Base-by-base conservation (phyloP, 2,329 filamentous ascomycete species). In the Penicillium hesseltinei region DNA sequence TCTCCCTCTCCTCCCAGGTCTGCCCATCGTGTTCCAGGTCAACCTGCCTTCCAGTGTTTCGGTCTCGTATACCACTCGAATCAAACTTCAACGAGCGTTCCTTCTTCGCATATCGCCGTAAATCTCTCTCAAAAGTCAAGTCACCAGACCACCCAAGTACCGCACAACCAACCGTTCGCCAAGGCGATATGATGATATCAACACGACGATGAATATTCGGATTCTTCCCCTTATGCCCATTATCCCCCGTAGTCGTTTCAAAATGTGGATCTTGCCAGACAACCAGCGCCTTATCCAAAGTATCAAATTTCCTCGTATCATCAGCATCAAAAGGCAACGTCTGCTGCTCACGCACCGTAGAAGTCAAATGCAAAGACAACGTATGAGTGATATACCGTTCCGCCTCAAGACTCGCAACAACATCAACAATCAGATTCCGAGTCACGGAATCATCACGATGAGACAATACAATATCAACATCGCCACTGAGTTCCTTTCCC, bases 151-250 rank as follows among this genome's bases (percentile, higher is more conserved):
- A 97, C 2, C 92, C 92, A 19, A 93, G 77, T 4, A 97, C 82
- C 0, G 92, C 93, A 65, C 92, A 97, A 0, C 94, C 93, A 0
- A 90, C 86, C 0, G 91, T 96, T 55, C 87, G 88, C 90, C 93
- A 97, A 0, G 92, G 91, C 23, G 86, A 87, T 60, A 97, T 81
- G 63, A 97, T 93, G 57, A 97, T 96, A 70, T 97, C 93, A 1
- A 97, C 92, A 45, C 93, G 82, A 21, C 92, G 85, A 70, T 96
- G 93, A 0, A 83, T 82, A 64, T 91, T 91, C 0, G 85, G 82
- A 59, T 92, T 92, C 67, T 83, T 63, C 56, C 61, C 65, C n/a
- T 29, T 42, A 21, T 49, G 35, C n/a, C 52, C 54, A 58, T 70
- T 11, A 73, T 63, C 48, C 77, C 77, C 33, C 11, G 8, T 6